Evolutionary conservation across 768 basidiomycete species (phyloP).

Genomic region (Lactarius indigo): DNA sequence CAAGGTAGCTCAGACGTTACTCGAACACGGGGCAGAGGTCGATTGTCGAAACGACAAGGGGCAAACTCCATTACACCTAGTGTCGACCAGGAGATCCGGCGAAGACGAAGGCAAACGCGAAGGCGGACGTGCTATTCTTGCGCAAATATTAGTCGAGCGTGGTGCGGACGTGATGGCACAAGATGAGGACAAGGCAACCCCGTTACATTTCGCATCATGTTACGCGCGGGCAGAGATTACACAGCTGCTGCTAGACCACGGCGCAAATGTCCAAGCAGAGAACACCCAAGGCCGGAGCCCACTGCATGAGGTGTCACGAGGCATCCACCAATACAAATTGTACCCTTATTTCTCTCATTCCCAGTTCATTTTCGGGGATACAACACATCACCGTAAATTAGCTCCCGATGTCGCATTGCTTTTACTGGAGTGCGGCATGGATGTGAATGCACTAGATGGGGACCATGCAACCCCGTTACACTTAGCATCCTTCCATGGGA

Average conservation of each 20-base stretch:
- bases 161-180: background rate
- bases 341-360: too few species aligned
- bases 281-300: background rate
- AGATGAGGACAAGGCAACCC: background rate
- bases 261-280: background rate
- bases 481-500: background rate
- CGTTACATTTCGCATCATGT: background rate
- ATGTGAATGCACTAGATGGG: background rate
- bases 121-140: background rate
- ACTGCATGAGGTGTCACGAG: background rate
- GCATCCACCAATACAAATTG: too few species aligned
- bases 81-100: background rate
- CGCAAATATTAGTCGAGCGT: background rate
- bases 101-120: background rate
- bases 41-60: background rate
- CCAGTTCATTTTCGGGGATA: too few species aligned
- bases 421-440: background rate
- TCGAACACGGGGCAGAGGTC: background rate
- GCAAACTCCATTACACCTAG: background rate
- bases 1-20: background rate
- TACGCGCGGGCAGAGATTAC: background rate
- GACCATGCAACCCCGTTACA: background rate
- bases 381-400: too few species aligned
- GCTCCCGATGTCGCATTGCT: background rate
- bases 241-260: background rate